Base-by-base conservation (phyloP, 2,329 filamentous ascomycete genomes). In the Alternaria dauci region DNA sequence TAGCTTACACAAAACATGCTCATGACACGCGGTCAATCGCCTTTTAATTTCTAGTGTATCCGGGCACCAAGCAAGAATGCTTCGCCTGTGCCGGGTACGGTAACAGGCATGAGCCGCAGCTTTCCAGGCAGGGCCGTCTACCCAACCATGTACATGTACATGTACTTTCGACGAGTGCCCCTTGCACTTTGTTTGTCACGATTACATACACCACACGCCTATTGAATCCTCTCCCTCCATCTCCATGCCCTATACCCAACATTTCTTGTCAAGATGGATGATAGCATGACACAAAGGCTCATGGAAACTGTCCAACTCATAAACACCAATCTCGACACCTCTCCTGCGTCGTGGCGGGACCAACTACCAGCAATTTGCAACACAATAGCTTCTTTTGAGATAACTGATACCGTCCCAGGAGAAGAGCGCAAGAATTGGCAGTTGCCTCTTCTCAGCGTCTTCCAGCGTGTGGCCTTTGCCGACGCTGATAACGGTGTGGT, bases 391-490 rank as follows among this genome's bases (percentile, higher is more conserved):
- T 59, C 57, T 4, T 41, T 73, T 32, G 67, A 73, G 11, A 43
- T 73, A n/a, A 28, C 43, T n/a, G 66, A 72, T 36, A 59, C 47
- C 5, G 38, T 41, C 7, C 67, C 66, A 1, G 56, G 71, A 36
- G 50, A 68, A 44, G 34, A 46, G 46, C 59, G 56, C 5, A 66
- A 50, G 48, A 55, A 59, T 44, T 72, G 72, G 71, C 71, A 75
- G 52, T 28, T 74, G 11, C 63, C 65, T 5, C 54, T 73, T 9
- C 71, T 85, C 46, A 73, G 75, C 32, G 77, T 79, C 6, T 77
- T 86, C 30, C 85, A 87, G 64, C 76, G 79, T 41, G 80, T 85
- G 58, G 83, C 83, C 11, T 85, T 81, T 65, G 76, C 80, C 43
- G 83, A 86, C 57, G 72, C 80, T 14, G 84, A 85, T 65, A 76